phyloP scores from a whole-genome alignment of 805 yeast genomes.

The Schwanniomyces yamadae region DNA sequence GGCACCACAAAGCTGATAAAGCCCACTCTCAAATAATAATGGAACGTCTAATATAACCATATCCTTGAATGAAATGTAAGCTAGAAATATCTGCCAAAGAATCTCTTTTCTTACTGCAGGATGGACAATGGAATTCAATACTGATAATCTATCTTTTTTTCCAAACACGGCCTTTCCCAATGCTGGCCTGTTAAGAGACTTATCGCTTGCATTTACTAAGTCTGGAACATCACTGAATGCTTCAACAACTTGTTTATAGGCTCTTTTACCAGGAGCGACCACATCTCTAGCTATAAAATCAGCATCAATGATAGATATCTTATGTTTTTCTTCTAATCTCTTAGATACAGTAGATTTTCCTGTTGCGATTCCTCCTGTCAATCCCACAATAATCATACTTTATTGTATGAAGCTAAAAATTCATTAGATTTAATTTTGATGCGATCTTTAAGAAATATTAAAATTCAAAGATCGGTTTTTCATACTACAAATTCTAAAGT shows the following conservation, averaged over 20 bases:
- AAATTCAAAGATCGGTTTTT: background rate
- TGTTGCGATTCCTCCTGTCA: constrained; percentile 98
- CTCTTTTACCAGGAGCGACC: constrained; percentile 75
- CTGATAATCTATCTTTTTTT: constrained; percentile 53
- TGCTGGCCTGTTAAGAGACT: constrained; percentile 62
- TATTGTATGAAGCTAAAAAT: background rate
- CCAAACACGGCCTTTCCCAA: constrained; percentile 80
- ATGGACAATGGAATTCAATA: constrained; percentile 76
- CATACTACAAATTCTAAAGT: too few species aligned
- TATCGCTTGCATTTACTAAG: constrained; percentile 40
- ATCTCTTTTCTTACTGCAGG: constrained; percentile 80
- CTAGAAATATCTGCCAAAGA: constrained; percentile 49
- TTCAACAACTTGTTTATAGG: constrained; percentile 62
- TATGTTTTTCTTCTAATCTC: constrained; percentile 49
- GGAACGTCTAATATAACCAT: constrained; percentile 88
- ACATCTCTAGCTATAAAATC: constrained; percentile 85
- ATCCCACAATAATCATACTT: constrained; percentile 81
- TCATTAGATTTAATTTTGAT: background rate
- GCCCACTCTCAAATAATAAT: constrained; percentile 74
- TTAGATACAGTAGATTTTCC: constrained; percentile 91
- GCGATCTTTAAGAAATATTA: too few species aligned
- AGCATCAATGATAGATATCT: constrained; percentile 76
- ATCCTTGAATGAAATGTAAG: constrained; percentile 57
- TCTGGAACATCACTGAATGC: constrained; percentile 60
- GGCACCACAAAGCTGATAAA: constrained; percentile 69